Evolutionary conservation across 768 basidiomycete species (phyloP), one percentile per base, ranked within the genome.

Genomic region (Harrya chromipes): DNA sequence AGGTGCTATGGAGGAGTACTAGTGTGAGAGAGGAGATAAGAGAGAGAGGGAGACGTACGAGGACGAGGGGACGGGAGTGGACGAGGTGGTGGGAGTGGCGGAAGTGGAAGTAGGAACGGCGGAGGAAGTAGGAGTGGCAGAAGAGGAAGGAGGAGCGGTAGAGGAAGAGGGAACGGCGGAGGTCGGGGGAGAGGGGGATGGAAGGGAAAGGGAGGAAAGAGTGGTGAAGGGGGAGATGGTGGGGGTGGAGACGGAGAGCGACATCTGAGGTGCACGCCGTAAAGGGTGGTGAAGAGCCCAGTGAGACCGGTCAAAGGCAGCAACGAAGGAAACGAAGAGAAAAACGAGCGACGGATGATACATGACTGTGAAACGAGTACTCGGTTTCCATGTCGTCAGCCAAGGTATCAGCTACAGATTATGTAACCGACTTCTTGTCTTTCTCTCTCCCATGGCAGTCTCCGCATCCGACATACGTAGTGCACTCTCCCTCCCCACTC

Each of bases 391-490:
- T n/a, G n/a, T n/a, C n/a, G n/a, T n/a, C n/a, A n/a, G n/a, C n/a
- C n/a, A n/a, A n/a, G n/a, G n/a, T n/a, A n/a, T n/a, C n/a, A n/a
- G n/a, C n/a, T n/a, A n/a, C n/a, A n/a, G n/a, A 33, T 33, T 33
- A 33, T 33, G 33, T 33, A 33, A 33, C 14, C 6, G 2, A 1
- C n/a, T 33, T 20, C 29, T 48, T 41, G 41, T 41, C 40, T 14
- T 9, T 16, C 33, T 29, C 33, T 29, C 31, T 20, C 16, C 14
- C 45, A 87, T 87, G 84, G 79, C 84, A 34, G 75, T 79, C 49
- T 81, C 83, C 50, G 87, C 89, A 47, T 80, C 84, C 54, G 93
- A 95, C 64, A 79, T 95, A 55, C 85, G 93, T 23, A 88, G 88
- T 57, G 86, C 89, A 34, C 83, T 95, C 39, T 83, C 85, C 12